Conservation (phyloP, 108 stramenopile species). For the Pinguiococcus pyrenoidosus region DNA sequence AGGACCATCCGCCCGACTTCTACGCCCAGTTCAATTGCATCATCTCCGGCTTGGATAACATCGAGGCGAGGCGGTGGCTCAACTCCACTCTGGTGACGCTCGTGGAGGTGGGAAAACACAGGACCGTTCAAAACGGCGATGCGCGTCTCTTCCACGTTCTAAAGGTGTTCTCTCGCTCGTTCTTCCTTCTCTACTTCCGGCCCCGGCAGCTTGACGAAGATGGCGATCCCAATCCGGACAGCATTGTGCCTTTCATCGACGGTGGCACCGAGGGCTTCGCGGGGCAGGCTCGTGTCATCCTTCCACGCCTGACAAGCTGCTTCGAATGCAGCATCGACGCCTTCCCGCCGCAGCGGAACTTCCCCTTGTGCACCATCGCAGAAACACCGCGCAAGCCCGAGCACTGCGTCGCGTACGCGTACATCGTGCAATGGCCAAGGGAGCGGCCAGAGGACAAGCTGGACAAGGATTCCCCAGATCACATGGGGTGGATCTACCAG, state of each 20-base stretch:
- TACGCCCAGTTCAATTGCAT: constrained; percentile 68
- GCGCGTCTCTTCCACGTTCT: too few species aligned
- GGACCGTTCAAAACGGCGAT: too few species aligned
- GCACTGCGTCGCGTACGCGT: constrained; percentile 96
- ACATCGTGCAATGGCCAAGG: constrained; percentile 71
- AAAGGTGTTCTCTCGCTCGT: too few species aligned
- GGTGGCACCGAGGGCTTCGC: constrained; percentile 98
- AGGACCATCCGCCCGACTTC: constrained; percentile 78
- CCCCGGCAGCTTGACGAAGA: background rate
- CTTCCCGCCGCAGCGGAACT: constrained; percentile 81
- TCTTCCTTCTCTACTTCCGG: too few species aligned
- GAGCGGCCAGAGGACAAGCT: constrained; percentile 71
- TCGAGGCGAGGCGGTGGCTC: constrained; percentile 88
- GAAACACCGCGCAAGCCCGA: constrained; percentile 95
- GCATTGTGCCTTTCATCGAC: constrained; percentile 92
- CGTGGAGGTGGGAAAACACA: constrained; percentile 42
- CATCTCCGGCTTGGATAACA: constrained; percentile 90
- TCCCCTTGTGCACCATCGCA: constrained; percentile 96
- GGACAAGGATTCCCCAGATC: background rate
- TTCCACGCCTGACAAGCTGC: constrained; percentile 88
- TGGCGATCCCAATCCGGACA: constrained; percentile 15
- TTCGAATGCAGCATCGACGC: constrained; percentile 93
- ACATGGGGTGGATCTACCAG: constrained; percentile 11
- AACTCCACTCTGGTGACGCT: constrained; percentile 78
- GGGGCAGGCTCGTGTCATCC: constrained; percentile 93